A percentile compares a stretch with the other conserved stretches of the same genome.
These are phyloP conservation scores for Gonapodya prolifera DNA, from an alignment of 192 early-diverging fungal genomes.

Conservation along the genomic window DNA sequence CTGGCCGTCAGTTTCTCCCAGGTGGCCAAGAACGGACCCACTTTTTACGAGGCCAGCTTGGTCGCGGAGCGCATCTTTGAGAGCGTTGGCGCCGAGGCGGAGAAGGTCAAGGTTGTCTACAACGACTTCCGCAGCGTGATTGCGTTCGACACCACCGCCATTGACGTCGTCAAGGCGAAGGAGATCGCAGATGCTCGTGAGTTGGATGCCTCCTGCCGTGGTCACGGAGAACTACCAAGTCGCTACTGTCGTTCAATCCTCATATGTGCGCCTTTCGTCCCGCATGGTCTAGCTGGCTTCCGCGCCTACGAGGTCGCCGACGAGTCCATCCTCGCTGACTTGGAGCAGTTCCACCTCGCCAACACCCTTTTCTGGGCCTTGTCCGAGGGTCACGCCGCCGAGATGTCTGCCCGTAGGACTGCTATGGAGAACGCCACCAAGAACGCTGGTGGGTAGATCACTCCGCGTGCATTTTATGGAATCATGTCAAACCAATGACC, in stretches of 20 bases:
- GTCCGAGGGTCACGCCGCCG: constrained; percentile 89
- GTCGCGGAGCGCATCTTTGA: constrained; percentile 67
- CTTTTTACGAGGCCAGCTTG: constrained; percentile 73
- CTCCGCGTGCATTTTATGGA: not conserved
- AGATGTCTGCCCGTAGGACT: constrained; percentile 90
- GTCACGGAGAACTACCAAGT: no score
- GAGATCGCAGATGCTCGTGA: constrained; percentile 60
- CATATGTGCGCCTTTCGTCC: not conserved
- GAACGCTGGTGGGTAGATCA: constrained; percentile 63
- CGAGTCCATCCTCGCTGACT: constrained; percentile 18
- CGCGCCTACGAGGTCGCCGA: constrained; percentile 85
- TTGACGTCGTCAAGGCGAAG: constrained; percentile 50
- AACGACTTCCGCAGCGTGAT: constrained; percentile 92
- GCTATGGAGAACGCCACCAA: constrained; percentile 99
- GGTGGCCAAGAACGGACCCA: constrained; percentile 77
- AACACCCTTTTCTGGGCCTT: constrained; percentile 92
- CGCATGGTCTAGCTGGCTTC: constrained; percentile 54
- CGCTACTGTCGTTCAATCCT: not conserved
- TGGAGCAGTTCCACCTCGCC: constrained; percentile 80
- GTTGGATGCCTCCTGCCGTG: no score
- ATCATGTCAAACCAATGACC: no score
- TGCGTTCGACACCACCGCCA: constrained; percentile 68
- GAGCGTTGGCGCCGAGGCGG: constrained; percentile 11
- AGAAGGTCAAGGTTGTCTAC: constrained; percentile 73
- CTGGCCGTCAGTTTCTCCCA: constrained; percentile 83